phyloP scores from a whole-genome alignment of 1,284 basidiomycete species.

The Inonotus obliquus region DNA sequence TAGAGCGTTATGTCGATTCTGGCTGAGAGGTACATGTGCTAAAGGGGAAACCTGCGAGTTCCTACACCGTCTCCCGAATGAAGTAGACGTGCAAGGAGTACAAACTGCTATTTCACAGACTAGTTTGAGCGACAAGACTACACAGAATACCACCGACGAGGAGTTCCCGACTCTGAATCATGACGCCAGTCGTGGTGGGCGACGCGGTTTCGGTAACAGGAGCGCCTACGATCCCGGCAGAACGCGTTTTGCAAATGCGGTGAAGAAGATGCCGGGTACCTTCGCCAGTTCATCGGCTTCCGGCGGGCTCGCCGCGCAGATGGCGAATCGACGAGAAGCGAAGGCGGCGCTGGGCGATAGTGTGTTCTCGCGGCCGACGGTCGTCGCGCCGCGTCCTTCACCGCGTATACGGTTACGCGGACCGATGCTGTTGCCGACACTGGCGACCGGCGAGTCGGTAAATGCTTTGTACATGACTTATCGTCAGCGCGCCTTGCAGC shows the following conservation, averaged over 20 bases:
- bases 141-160: constrained; percentile 41
- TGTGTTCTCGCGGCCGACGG: constrained; percentile 58
- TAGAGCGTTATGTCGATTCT: constrained; percentile 93
- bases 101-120: constrained; percentile 68
- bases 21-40: constrained; percentile 94
- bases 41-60: constrained; percentile 92
- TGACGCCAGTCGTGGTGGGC: constrained; percentile 35
- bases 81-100: constrained; percentile 64
- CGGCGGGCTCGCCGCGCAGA: constrained; percentile 15
- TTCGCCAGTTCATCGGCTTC: not conserved
- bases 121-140: constrained; percentile 48
- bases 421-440: constrained; percentile 82
- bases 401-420: constrained; percentile 79
- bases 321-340: constrained; percentile 37
- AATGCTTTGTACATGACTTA: constrained; percentile 86
- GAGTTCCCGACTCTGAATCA: constrained; percentile 86
- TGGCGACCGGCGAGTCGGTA: constrained; percentile 77
- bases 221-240: constrained; percentile 68
- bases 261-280: constrained; percentile 59
- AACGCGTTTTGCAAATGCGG: constrained; percentile 79
- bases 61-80: constrained; percentile 82
- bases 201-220: constrained; percentile 36
- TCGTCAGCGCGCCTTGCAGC: constrained; percentile 79
- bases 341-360: constrained; percentile 55
- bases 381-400: constrained; percentile 80